These are phyloP conservation scores for Entomortierella lignicola DNA, from an alignment of 192 early-diverging fungal genomes.

Conservation along the genomic window DNA sequence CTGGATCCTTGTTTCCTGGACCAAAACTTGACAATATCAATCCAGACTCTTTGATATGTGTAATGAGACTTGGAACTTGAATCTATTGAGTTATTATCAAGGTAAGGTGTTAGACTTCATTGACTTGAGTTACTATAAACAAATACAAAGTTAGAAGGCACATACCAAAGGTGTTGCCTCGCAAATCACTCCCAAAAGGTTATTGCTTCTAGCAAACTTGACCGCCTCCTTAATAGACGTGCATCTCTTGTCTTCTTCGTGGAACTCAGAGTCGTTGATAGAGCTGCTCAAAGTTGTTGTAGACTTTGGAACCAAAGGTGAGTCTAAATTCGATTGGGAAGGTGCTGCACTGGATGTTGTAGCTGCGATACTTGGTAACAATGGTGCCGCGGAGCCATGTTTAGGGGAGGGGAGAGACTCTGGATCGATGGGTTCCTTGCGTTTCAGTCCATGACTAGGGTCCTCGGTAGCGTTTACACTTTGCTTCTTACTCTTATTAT, in stretches of 20 bases:
- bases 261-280: slow-evolving; percentile 35
- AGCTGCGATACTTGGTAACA: slow-evolving; percentile 23
- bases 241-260: slow-evolving; percentile 60
- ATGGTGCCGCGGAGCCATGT: slow-evolving; percentile 21
- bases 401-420: slow-evolving; percentile 40
- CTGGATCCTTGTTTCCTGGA: slow-evolving; percentile 71
- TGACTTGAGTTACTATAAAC: too few species aligned
- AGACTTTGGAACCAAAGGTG: slow-evolving; percentile 30
- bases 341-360: slow-evolving; percentile 45
- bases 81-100: slow-evolving; percentile 64
- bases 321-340: slow-evolving; percentile 25
- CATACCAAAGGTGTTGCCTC: slow-evolving; percentile 89
- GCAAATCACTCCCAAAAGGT: slow-evolving; percentile 94
- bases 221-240: slow-evolving; percentile 94
- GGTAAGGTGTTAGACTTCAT: neutral
- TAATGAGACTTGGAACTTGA: slow-evolving; percentile 90
- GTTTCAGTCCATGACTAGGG: slow-evolving; percentile 15
- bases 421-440: slow-evolving; percentile 44
- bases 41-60: slow-evolving; percentile 92
- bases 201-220: slow-evolving; percentile 90
- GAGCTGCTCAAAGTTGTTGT: neutral
- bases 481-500: slow-evolving; percentile 48
- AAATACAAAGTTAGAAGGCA: neutral
- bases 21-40: slow-evolving; percentile 94
- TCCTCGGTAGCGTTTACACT: neutral